These are phyloP conservation scores for Sporothrix variecibatus DNA, from an alignment of 2,329 filamentous ascomycete species.

Conservation along the genomic window DNA sequence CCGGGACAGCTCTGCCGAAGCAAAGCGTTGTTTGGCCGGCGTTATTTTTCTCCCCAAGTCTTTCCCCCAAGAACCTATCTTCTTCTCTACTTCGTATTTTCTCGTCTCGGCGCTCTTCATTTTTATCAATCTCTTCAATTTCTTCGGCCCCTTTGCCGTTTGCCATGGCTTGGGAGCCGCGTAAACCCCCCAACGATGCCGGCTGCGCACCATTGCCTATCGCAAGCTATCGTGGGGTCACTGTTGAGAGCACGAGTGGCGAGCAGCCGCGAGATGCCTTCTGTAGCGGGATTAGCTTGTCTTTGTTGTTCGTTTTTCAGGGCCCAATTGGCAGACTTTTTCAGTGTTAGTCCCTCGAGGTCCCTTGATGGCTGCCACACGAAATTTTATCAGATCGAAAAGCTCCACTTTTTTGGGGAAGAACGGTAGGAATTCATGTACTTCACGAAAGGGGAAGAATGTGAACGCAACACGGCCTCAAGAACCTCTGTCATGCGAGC, in stretches of 20 bases:
- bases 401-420: background rate
- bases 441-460: background rate
- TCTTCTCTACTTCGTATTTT: too few species aligned
- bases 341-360: background rate
- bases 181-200: background rate
- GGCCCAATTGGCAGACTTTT: background rate
- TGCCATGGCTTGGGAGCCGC: background rate
- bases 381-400: slow-evolving; percentile 25
- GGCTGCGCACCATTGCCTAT: background rate
- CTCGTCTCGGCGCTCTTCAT: background rate
- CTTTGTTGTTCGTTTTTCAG: background rate
- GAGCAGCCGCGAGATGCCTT: background rate
- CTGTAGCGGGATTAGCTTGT: background rate
- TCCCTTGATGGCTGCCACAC: background rate
- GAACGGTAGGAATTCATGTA: background rate
- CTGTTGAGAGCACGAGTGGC: background rate
- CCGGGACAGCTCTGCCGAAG: background rate
- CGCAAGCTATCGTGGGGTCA: background rate
- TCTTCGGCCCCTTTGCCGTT: background rate
- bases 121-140: background rate
- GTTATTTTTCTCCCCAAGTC: background rate
- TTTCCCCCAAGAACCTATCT: too few species aligned
- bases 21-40: background rate
- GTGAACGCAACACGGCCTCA: background rate
- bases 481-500: background rate